Evolutionary conservation across 2,329 filamentous ascomycete species (phyloP).

Genomic region (Trichoderma koningiopsis): DNA sequence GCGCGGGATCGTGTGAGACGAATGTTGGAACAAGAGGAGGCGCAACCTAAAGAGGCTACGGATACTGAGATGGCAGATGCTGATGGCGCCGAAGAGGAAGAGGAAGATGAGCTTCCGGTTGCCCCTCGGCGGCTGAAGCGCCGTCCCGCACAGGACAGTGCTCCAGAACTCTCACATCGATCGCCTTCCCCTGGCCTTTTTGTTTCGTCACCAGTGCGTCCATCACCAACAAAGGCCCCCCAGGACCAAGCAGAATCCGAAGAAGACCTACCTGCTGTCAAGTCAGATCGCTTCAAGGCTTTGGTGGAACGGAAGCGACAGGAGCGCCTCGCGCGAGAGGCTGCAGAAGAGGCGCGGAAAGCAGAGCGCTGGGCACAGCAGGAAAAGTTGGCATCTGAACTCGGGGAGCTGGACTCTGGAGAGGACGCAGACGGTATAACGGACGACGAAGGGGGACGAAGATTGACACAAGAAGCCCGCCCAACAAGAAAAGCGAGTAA

Average conservation of each 20-base stretch:
- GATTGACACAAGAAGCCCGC: constrained; percentile 68
- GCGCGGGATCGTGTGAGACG: constrained; percentile 48
- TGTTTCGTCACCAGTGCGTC: constrained; percentile 53
- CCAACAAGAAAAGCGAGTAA: constrained; percentile 86
- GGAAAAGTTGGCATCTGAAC: constrained; percentile 40
- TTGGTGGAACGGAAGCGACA: constrained; percentile 73
- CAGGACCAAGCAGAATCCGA: constrained; percentile 47
- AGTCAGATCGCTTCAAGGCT: constrained; percentile 66
- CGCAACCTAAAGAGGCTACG: constrained; percentile 33
- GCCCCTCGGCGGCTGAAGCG: constrained; percentile 46
- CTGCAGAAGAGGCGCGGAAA: constrained; percentile 53
- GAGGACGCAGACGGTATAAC: constrained; percentile 55
- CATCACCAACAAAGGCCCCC: constrained; percentile 36
- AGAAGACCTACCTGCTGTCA: constrained; percentile 49
- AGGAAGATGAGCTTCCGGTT: constrained; percentile 45
- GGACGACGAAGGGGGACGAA: constrained; percentile 64
- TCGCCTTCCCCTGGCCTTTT: constrained; percentile 53
- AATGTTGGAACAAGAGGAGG: constrained; percentile 41
- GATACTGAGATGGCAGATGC: constrained; percentile 36
- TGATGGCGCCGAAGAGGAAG: constrained; percentile 44
- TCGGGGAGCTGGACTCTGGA: constrained; percentile 41
- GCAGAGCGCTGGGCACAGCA: constrained; percentile 46
- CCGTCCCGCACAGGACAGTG: constrained; percentile 39
- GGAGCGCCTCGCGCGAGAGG: constrained; percentile 69
- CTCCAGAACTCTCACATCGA: constrained; percentile 31